Percentiles rank a stretch among this genome's conserved stretches.
Conservation (phyloP, 164 flowering plant genomes). For the Tetracentron sinense region DNA sequence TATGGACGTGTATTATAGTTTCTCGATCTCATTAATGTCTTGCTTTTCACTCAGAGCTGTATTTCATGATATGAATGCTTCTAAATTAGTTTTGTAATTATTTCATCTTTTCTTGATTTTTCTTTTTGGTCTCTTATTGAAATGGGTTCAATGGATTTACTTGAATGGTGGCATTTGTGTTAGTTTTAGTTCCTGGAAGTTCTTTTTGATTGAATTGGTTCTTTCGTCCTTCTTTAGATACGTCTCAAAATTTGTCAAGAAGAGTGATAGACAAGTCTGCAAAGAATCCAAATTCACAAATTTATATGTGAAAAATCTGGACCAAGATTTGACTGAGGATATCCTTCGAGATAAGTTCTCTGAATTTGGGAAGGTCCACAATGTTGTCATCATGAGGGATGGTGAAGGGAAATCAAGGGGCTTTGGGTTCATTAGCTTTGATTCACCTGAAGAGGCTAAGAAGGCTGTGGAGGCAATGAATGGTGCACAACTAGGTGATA, state of each 20-base stretch:
- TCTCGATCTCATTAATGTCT: too few relatives aligned
- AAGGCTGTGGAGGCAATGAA: slow-evolving; percentile 40
- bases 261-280: slow-evolving; percentile 20
- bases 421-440: slow-evolving; percentile 48
- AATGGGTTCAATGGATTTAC: too few relatives aligned
- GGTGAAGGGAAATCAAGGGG: slow-evolving; percentile 40
- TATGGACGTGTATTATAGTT: too few relatives aligned
- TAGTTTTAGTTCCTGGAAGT: too few relatives aligned
- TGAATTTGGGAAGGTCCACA: slow-evolving; percentile 31
- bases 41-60: too few relatives aligned
- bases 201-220: too few relatives aligned
- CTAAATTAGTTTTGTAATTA: too few relatives aligned
- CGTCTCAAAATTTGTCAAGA: slow-evolving; percentile 42
- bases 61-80: too few relatives aligned
- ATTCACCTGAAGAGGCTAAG: slow-evolving; percentile 35
- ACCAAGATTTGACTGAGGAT: slow-evolving; percentile 32
- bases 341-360: slow-evolving; percentile 31
- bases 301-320: slow-evolving; percentile 44
- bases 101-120: too few relatives aligned
- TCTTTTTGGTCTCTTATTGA: background rate
- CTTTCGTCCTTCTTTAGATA: slow-evolving; percentile 17
- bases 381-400: slow-evolving; percentile 32
- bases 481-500: slow-evolving; percentile 36
- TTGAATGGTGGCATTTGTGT: too few relatives aligned
- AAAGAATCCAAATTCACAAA: slow-evolving; percentile 27